Conservation (phyloP, 257 asterid species). For the Solanum bulbocastanum region DNA sequence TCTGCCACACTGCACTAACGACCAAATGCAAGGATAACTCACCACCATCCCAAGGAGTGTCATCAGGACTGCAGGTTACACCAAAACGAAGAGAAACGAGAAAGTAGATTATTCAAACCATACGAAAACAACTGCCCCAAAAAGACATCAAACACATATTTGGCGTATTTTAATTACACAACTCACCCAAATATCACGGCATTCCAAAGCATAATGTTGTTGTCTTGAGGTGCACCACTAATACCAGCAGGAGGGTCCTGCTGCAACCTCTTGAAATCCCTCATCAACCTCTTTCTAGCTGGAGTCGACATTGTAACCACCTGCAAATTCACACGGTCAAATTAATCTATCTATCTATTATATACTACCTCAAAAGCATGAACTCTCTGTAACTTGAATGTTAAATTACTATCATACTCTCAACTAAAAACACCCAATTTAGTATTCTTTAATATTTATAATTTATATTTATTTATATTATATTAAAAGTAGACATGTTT, state of each 20-base stretch:
- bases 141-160: neutral
- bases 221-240: conserved; percentile 73
- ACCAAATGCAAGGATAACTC: conserved; percentile 26
- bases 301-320: conserved; percentile 59
- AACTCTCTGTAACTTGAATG: no score
- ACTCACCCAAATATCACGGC: conserved; percentile 77
- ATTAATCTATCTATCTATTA: neutral
- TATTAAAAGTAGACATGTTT: neutral
- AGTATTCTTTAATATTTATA: no score
- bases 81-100: conserved; percentile 24
- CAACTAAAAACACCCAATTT: no score
- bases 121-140: neutral
- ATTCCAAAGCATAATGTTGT: conserved; percentile 77
- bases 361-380: neutral
- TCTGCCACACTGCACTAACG: neutral
- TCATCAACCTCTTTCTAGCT: conserved; percentile 75
- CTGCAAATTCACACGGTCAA: conserved; percentile 6
- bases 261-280: conserved; percentile 79
- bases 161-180: neutral
- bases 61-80: conserved; percentile 76
- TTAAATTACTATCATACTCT: no score
- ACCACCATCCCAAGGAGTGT: conserved; percentile 95
- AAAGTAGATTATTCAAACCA: conserved; percentile 16
- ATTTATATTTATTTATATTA: no score
- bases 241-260: conserved; percentile 85